Percentiles rank a stretch among this genome's conserved stretches.
These are phyloP conservation scores for Zizania latifolia DNA, from an alignment of 176 grass and related monocot genomes.

Conservation along the genomic window DNA sequence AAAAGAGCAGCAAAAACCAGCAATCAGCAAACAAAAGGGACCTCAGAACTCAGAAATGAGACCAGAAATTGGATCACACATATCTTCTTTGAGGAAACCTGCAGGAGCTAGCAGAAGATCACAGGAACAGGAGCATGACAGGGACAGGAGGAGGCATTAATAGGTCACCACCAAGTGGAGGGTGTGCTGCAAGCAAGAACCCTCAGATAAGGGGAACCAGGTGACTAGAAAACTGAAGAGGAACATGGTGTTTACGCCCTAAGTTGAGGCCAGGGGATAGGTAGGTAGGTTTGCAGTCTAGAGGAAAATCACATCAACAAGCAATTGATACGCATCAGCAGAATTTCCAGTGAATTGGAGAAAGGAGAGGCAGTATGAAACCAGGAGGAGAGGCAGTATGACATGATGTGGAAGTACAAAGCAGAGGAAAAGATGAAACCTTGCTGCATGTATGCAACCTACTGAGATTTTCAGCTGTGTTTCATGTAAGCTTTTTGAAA, in stretches of 20 bases:
- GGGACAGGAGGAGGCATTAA: constrained; percentile 8
- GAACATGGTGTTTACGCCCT: constrained; percentile 6
- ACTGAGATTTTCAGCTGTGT: neutral
- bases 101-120: neutral
- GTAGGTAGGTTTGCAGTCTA: no score
- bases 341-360: neutral
- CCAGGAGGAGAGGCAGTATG: neutral
- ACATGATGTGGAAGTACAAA: neutral
- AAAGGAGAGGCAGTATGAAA: neutral
- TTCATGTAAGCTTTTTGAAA: neutral
- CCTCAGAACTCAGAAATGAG: neutral
- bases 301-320: constrained; percentile 17
- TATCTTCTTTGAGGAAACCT: neutral
- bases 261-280: neutral
- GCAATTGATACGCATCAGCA: neutral
- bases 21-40: neutral
- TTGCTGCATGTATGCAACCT: neutral
- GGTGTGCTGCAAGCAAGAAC: constrained; percentile 8
- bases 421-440: neutral
- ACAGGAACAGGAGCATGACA: constrained; percentile 4
- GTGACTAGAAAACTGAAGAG: neutral
- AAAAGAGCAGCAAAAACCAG: neutral
- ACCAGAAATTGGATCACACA: neutral
- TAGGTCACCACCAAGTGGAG: constrained; percentile 1
- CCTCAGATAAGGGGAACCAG: neutral